These are phyloP conservation scores for Coelastrella sp. DNA, from an alignment of 139 green algal genomes.

Conservation along the genomic window DNA sequence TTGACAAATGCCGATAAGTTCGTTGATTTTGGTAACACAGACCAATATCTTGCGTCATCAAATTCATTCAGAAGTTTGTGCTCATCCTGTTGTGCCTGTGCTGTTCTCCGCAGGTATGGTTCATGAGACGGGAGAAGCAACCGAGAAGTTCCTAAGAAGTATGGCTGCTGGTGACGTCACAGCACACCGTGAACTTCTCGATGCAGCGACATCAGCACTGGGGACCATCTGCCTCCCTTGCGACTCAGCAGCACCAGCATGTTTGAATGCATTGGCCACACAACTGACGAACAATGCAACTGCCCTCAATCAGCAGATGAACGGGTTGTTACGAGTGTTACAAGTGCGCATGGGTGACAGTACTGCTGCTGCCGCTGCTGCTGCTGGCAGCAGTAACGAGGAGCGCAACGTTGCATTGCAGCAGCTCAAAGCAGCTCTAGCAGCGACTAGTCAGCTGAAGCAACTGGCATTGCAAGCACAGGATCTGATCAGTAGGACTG, in stretches of 20 bases:
- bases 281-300: neutral
- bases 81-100: neutral
- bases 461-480: neutral
- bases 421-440: slow-evolving; percentile 6
- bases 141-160: slow-evolving; percentile 54
- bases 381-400: neutral
- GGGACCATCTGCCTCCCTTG: neutral
- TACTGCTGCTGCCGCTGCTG: neutral
- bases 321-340: neutral
- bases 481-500: neutral
- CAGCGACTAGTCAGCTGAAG: slow-evolving; percentile 23
- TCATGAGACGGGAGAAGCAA: slow-evolving; percentile 61
- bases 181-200: slow-evolving; percentile 29
- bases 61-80: too few relatives aligned
- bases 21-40: too few relatives aligned
- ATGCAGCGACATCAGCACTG: slow-evolving; percentile 34
- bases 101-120: slow-evolving; percentile 55
- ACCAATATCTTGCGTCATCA: too few relatives aligned
- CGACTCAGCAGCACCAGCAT: neutral
- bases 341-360: neutral
- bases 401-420: neutral
- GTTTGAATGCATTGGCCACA: neutral
- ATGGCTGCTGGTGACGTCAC: slow-evolving; percentile 54
- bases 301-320: neutral
- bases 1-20: too few relatives aligned